phyloP scores from a whole-genome alignment of 2,329 filamentous ascomycete genomes.

The Cladorrhinum sp. region DNA sequence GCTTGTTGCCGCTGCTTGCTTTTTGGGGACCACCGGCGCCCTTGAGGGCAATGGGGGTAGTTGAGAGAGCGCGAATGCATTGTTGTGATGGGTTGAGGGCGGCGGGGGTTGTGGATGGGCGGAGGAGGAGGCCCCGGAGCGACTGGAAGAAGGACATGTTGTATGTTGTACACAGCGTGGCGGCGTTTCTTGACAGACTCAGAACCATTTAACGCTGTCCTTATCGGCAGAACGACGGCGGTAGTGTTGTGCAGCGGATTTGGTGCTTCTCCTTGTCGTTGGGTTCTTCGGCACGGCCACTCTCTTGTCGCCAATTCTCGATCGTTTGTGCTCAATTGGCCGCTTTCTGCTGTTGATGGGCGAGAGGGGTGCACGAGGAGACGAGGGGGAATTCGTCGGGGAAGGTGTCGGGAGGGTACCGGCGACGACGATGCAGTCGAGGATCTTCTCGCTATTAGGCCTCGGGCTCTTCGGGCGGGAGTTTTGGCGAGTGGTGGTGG shows the following conservation, averaged over 20 bases:
- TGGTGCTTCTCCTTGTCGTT: not conserved
- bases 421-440: not conserved
- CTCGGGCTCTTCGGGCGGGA: too few species aligned
- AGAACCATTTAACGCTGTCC: too few species aligned
- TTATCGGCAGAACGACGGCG: too few species aligned
- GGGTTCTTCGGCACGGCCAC: not conserved
- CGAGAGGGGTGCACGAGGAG: not conserved
- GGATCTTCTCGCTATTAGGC: not conserved
- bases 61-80: slow-evolving; percentile 14
- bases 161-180: not conserved
- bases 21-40: slow-evolving; percentile 1
- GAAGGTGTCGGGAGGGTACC: too few species aligned
- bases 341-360: not conserved
- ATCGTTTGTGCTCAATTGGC: not conserved
- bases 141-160: slow-evolving; percentile 21
- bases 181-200: not conserved
- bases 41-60: slow-evolving; percentile 7
- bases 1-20: not conserved
- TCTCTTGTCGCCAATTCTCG: not conserved
- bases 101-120: slow-evolving; percentile 4
- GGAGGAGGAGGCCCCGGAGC: slow-evolving; percentile 21
- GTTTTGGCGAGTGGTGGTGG: too few species aligned
- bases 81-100: slow-evolving; percentile 10
- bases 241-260: too few species aligned
- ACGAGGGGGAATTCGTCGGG: not conserved